phyloP scores from a whole-genome alignment of 2,329 filamentous ascomycete genomes.

The Thelonectria olida region DNA sequence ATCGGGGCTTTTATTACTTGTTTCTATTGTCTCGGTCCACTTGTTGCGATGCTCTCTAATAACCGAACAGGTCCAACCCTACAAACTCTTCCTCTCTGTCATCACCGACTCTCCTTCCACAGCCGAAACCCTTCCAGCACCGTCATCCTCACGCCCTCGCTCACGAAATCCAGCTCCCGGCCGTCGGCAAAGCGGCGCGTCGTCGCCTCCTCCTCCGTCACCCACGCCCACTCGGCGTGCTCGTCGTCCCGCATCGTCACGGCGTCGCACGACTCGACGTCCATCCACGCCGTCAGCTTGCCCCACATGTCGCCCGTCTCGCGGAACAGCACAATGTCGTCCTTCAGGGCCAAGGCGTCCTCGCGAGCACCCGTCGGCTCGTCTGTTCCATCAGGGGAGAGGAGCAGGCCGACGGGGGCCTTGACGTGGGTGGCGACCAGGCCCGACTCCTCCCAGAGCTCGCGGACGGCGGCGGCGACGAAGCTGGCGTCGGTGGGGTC shows the following conservation, averaged over 20 bases:
- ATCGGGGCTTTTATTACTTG: neutral
- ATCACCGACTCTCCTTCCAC: conserved; percentile 22
- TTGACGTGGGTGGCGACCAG: conserved; percentile 44
- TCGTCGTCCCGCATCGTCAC: conserved; percentile 48
- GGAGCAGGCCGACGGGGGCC: conserved; percentile 25
- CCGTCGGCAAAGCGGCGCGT: conserved; percentile 37
- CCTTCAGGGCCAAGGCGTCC: conserved; percentile 11
- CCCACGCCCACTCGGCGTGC: conserved; percentile 51
- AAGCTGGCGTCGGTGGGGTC: conserved; percentile 32
- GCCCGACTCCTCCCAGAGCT: conserved; percentile 58
- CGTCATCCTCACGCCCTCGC: conserved; percentile 41
- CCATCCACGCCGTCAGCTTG: conserved; percentile 42
- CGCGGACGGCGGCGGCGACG: conserved; percentile 47
- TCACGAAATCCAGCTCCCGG: conserved; percentile 44
- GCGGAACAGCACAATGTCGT: conserved; percentile 36
- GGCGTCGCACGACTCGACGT: conserved; percentile 34
- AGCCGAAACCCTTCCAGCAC: conserved; percentile 47
- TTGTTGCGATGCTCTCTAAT: too few relatives aligned
- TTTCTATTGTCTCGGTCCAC: neutral
- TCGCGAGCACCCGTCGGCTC: conserved; percentile 30
- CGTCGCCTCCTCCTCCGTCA: conserved; percentile 47
- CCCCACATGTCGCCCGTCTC: conserved; percentile 40
- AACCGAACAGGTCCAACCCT: neutral
- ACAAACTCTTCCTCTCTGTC: neutral
- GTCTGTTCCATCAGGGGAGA: conserved; percentile 1